phyloP scores from a whole-genome alignment of 2,329 filamentous ascomycete genomes.

The Colletotrichum sp. region DNA sequence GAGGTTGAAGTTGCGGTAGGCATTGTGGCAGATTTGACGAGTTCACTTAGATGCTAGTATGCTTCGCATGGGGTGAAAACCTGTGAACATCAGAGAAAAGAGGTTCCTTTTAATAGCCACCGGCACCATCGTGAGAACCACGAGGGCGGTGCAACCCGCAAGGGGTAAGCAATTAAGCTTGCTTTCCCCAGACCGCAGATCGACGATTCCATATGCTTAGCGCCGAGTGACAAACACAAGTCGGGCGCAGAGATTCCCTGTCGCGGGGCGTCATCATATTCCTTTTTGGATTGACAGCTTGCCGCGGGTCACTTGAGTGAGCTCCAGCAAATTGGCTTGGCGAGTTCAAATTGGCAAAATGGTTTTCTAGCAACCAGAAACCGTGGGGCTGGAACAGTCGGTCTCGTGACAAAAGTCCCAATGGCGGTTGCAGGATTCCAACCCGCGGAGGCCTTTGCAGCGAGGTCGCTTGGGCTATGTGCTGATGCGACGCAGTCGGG shows the following conservation, averaged over 20 bases:
- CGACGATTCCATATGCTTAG: neutral
- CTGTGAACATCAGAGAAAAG: too few relatives aligned
- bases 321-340: neutral
- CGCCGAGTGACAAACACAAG: neutral
- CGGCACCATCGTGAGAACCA: neutral
- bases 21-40: constrained; percentile 20
- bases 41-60: neutral
- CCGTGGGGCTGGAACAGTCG: neutral
- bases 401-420: neutral
- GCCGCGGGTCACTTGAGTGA: fast-evolving
- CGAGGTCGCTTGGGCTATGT: neutral
- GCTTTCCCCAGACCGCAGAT: neutral
- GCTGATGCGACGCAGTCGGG: neutral
- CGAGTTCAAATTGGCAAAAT: neutral
- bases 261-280: neutral
- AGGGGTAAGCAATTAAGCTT: neutral
- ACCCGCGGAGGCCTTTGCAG: neutral
- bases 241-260: neutral
- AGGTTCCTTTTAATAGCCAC: neutral
- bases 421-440: neutral
- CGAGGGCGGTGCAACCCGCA: neutral
- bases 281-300: neutral
- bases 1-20: constrained; percentile 24
- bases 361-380: neutral
- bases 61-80: too few relatives aligned